These are phyloP conservation scores for Claviceps capensis DNA, from an alignment of 2,329 filamentous ascomycete genomes.

Conservation along the genomic window DNA sequence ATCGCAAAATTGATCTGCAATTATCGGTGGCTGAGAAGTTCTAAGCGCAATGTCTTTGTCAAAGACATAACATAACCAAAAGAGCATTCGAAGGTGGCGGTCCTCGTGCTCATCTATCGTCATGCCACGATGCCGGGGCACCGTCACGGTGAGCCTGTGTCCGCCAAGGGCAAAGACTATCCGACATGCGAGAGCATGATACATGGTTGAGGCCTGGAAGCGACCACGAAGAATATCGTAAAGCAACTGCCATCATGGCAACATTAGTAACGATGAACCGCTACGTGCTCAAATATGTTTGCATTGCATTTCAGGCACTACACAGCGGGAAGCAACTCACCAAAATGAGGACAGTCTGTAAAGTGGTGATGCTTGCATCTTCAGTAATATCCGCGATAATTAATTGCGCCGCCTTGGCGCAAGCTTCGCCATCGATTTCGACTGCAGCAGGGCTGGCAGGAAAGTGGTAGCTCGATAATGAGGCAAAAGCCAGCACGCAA, in stretches of 20 bases:
- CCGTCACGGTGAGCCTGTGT: constrained; percentile 18
- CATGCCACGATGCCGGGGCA: constrained; percentile 5
- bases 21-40: constrained; percentile 36
- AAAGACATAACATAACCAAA: constrained; percentile 40
- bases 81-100: constrained; percentile 27
- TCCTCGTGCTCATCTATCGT: constrained; percentile 14
- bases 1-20: constrained; percentile 38
- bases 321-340: constrained; percentile 19
- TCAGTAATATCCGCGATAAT: constrained; percentile 29
- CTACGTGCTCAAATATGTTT: background rate
- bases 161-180: constrained; percentile 35
- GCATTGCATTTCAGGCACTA: too few relatives aligned
- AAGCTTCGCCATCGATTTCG: constrained; percentile 26
- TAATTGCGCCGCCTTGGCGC: constrained; percentile 25
- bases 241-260: constrained; percentile 17
- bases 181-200: constrained; percentile 30
- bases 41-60: constrained; percentile 44
- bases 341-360: constrained; percentile 34
- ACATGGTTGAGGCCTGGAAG: constrained; percentile 29
- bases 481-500: constrained; percentile 35
- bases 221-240: constrained; percentile 32
- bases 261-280: background rate
- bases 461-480: constrained; percentile 17
- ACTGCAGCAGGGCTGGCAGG: constrained; percentile 6
- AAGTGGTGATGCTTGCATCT: constrained; percentile 26